phyloP scores from a whole-genome alignment of 805 yeast genomes.

The Sugiyamaella mastotermitis region DNA sequence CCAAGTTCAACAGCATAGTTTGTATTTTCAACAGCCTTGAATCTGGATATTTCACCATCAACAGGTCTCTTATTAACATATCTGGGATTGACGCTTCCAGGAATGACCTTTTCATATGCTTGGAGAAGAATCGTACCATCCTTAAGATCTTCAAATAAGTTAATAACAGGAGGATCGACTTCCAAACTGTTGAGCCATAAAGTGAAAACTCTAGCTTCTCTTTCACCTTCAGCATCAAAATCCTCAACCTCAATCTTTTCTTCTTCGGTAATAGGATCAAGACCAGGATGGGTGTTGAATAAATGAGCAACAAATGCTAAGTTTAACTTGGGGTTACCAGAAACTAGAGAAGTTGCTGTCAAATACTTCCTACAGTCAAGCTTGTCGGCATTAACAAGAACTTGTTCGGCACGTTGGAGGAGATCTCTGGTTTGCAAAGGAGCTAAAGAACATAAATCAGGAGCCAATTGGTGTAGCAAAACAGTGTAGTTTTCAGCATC shows the following conservation, averaged over 20 bases:
- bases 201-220: slow-evolving; percentile 98
- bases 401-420: slow-evolving; percentile 78
- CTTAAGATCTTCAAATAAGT: slow-evolving; percentile 87
- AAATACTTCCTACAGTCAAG: slow-evolving; percentile 89
- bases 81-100: slow-evolving; percentile 77
- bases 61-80: slow-evolving; percentile 82
- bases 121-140: slow-evolving; percentile 86
- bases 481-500: slow-evolving; percentile 96
- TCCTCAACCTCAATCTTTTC: slow-evolving; percentile 95
- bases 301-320: slow-evolving; percentile 96
- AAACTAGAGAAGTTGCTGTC: slow-evolving; percentile 86
- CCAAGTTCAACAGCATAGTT: slow-evolving; percentile 98
- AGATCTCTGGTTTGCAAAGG: slow-evolving; percentile 79
- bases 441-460: slow-evolving; percentile 70
- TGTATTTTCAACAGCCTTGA: slow-evolving; percentile 95
- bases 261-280: slow-evolving; percentile 86
- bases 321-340: slow-evolving; percentile 95
- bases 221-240: slow-evolving; percentile 98
- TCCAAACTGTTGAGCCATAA: slow-evolving; percentile 95
- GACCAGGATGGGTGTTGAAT: slow-evolving; percentile 94
- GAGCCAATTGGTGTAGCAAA: slow-evolving; percentile 79
- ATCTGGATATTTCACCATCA: slow-evolving; percentile 75
- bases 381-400: slow-evolving; percentile 81
- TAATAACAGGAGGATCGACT: slow-evolving; percentile 90
- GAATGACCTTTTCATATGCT: slow-evolving; percentile 93